Base-by-base conservation (phyloP, 2,329 filamentous ascomycete genomes). In the Colletotrichum sublineola region DNA sequence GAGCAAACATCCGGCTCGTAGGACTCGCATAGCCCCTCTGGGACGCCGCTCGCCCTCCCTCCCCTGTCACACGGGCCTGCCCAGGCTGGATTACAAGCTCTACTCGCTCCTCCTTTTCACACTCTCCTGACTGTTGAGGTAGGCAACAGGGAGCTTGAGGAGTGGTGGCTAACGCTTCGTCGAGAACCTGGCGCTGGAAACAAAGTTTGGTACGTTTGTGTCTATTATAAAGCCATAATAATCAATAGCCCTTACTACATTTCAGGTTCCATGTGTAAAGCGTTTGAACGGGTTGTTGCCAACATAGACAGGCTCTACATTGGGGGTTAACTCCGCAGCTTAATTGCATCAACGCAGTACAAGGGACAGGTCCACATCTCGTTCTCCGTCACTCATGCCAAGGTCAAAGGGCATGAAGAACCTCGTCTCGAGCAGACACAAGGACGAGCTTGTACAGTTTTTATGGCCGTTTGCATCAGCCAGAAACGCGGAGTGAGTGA, bases 381-480 rank as follows among this genome's bases (percentile, higher is more conserved):
- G 1, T 89, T 89, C 74, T 85, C 86, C 9, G 79, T 86, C 14
- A 86, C 85, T 5, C 87, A 89, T 76, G 80, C 80, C 36, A 82
- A 80, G 36, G 86, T 89, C 7, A 75, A 87, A 86, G 15, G 85
- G 82, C 33, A 81, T 90, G 36, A 83, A 85, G 2, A 83, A 84
- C 33, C 78, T 89, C 2, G 89, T 90, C 74, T 81, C 82, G 0
- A 86, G 87, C 4, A 87, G 85, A 77, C 85, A 84, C 77, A 86
- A 83, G 73, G 90, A 89, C 74, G 87, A 89, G 77, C 86, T 88
- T 3, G 82, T 88, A 61, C 87, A 88, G 77, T 82, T 84, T 1
- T 84, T 90, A 1, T 90, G 88, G 88, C 88, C 87, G 4, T 90
- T 88, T 79, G 88, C 88, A 1, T 86, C 86, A 74, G 80, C 82